Evolutionary conservation across 148 eudicot genomes (phyloP), one percentile per base, ranked within the genome.

Genomic region (Amaranthus palmeri): DNA sequence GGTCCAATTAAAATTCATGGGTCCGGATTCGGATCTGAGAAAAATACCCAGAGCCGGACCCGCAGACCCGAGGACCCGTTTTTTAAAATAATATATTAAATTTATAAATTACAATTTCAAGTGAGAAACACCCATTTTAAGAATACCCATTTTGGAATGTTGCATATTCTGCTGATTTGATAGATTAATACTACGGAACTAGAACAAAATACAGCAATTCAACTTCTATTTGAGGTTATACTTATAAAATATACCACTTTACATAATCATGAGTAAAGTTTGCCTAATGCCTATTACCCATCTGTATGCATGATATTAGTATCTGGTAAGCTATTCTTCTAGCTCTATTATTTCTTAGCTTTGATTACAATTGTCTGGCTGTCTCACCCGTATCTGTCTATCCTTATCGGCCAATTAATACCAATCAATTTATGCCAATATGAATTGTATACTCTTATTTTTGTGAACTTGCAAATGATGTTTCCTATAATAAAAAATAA

Each of bases 101-200:
- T n/a, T n/a, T n/a, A n/a, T n/a, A n/a, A n/a, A n/a, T n/a, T n/a
- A n/a, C n/a, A n/a, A n/a, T n/a, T n/a, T n/a, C n/a, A n/a, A n/a
- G n/a, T n/a, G n/a, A n/a, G n/a, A n/a, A n/a, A n/a, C n/a, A n/a
- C n/a, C n/a, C n/a, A n/a, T n/a, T n/a, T n/a, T n/a, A n/a, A n/a
- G n/a, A n/a, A n/a, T n/a, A n/a, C n/a, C n/a, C n/a, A n/a, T 69
- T 61, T 76, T 72, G 71, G 46, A 61, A 44, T 18, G 8, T 61
- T 44, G 73, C 15, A 76, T 61, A 53, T 69, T 76, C 69, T 69
- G 61, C 67, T 52, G 15, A 53, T 76, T 45, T 61, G 43, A 13
- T 25, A 52, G 52, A 45, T 10, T 25, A 13, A 47, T 12, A 10
- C 8, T 43, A 51, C 40, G 17, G 62, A 45, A 4, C 51, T 45